phyloP scores from a whole-genome alignment of 1,284 basidiomycete species.

The Stygiomarasmius scandens region DNA sequence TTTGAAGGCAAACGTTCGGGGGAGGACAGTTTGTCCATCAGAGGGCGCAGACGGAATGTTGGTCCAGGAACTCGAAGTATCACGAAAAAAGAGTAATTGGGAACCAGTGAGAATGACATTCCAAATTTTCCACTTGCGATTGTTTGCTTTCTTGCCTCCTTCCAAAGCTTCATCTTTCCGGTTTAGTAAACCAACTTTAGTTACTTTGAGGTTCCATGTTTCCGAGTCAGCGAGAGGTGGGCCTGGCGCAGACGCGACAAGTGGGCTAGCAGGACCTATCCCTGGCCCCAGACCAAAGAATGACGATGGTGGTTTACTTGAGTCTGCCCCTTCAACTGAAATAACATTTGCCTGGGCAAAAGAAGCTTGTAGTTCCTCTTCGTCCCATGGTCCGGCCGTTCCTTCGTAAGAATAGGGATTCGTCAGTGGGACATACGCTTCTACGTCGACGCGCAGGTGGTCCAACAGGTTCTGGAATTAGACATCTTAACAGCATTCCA shows the following conservation, averaged over 20 bases:
- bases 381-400: slow-evolving; percentile 69
- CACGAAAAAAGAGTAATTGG: slow-evolving; percentile 92
- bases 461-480: slow-evolving; percentile 70
- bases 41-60: slow-evolving; percentile 53
- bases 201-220: slow-evolving; percentile 67
- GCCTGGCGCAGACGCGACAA: slow-evolving; percentile 26
- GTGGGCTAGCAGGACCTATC: slow-evolving; percentile 32
- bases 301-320: slow-evolving; percentile 42
- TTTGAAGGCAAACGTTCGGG: slow-evolving; percentile 65
- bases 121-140: slow-evolving; percentile 89
- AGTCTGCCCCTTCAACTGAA: slow-evolving; percentile 51
- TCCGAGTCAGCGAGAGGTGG: slow-evolving; percentile 30
- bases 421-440: slow-evolving; percentile 60
- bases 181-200: slow-evolving; percentile 81
- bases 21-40: slow-evolving; percentile 38
- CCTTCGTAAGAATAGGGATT: slow-evolving; percentile 82
- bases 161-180: slow-evolving; percentile 84
- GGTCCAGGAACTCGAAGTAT: slow-evolving; percentile 67
- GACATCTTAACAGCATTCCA: slow-evolving; percentile 4
- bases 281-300: slow-evolving; percentile 53
- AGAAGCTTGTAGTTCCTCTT: slow-evolving; percentile 64
- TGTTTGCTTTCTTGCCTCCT: slow-evolving; percentile 74
- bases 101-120: slow-evolving; percentile 88
- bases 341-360: slow-evolving; percentile 74
- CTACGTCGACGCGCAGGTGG: slow-evolving; percentile 79